Evolutionary conservation across 805 yeast genomes (phyloP).

Genomic region (Candida anglica): DNA sequence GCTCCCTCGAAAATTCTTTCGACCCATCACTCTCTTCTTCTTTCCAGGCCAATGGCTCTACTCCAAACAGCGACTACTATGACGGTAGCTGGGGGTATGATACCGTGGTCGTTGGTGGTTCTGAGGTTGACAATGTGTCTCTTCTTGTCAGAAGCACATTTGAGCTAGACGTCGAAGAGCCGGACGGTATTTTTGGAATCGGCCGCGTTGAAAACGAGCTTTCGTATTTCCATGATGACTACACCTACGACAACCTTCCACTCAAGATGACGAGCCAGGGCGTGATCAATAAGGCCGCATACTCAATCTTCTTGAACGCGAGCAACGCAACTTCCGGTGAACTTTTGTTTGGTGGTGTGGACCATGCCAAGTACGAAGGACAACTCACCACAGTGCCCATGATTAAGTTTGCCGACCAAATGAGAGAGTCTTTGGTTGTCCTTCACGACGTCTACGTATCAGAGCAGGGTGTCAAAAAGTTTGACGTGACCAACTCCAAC

Average conservation of each 20-base stretch:
- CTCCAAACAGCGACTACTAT: too few relatives aligned
- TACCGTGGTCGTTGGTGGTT: slow-evolving; percentile 47
- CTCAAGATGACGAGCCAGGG: slow-evolving; percentile 28
- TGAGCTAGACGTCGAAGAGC: too few relatives aligned
- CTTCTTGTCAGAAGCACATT: too few relatives aligned
- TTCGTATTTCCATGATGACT: slow-evolving; percentile 15
- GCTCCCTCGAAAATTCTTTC: too few relatives aligned
- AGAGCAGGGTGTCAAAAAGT: slow-evolving; percentile 26
- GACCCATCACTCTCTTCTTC: too few relatives aligned
- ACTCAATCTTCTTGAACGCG: slow-evolving; percentile 34
- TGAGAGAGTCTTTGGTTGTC: slow-evolving; percentile 36
- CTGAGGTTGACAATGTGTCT: too few relatives aligned
- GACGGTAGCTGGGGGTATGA: slow-evolving; percentile 69
- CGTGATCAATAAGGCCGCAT: slow-evolving; percentile 26
- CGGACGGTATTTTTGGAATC: slow-evolving; percentile 59
- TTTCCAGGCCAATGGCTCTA: too few relatives aligned
- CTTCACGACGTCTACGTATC: slow-evolving; percentile 48
- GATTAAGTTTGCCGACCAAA: slow-evolving; percentile 35
- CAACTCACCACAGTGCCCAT: slow-evolving; percentile 29
- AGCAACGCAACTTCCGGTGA: slow-evolving; percentile 22
- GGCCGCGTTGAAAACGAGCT: slow-evolving; percentile 72
- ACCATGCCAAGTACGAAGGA: slow-evolving; percentile 37
- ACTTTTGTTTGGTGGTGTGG: slow-evolving; percentile 41
- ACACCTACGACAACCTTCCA: slow-evolving; percentile 38
- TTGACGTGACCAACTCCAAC: slow-evolving; percentile 12